Evolutionary conservation across 345 rosid genomes (phyloP).

Genomic region (Arabidopsis arenosa): DNA sequence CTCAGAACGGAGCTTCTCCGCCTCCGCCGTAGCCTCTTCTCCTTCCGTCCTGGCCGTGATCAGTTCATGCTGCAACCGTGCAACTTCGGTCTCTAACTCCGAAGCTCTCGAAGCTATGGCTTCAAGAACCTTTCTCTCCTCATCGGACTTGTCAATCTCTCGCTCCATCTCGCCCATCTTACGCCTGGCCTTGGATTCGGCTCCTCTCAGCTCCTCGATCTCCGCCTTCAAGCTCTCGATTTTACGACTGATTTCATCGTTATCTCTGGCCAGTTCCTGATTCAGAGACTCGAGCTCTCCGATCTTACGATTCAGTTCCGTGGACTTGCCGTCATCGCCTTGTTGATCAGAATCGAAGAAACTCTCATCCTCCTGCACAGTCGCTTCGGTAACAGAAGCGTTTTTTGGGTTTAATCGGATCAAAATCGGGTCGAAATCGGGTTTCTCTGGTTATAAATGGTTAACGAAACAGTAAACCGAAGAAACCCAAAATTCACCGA

Average conservation of each 20-base stretch:
- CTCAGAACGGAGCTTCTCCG: constrained; percentile 42
- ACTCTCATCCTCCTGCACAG: constrained; percentile 44
- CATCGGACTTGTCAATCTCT: constrained; percentile 58
- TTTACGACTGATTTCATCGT: constrained; percentile 48
- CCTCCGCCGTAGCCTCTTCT: constrained; percentile 55
- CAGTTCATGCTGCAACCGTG: constrained; percentile 70
- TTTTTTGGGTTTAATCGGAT: no score
- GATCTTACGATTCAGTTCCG: constrained; percentile 51
- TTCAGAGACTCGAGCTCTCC: constrained; percentile 64
- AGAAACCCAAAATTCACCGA: no score
- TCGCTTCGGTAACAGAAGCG: no score
- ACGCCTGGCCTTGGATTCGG: constrained; percentile 46
- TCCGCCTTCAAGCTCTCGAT: constrained; percentile 46
- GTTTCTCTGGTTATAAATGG: no score
- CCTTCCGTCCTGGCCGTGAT: constrained; percentile 58
- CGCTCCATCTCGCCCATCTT: constrained; percentile 50
- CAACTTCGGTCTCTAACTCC: constrained; percentile 68
- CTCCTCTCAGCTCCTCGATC: constrained; percentile 53
- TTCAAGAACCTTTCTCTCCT: constrained; percentile 55
- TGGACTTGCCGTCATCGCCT: constrained; percentile 36
- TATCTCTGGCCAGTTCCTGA: constrained; percentile 47
- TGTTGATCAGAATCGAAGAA: constrained; percentile 50
- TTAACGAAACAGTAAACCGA: no score
- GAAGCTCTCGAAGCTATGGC: constrained; percentile 57
- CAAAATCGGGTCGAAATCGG: no score